A percentile compares a stretch with the other conserved stretches of the same genome.
Evolutionary conservation across 148 eudicot genomes (phyloP).

Genomic region (Spergularia bocconei): DNA sequence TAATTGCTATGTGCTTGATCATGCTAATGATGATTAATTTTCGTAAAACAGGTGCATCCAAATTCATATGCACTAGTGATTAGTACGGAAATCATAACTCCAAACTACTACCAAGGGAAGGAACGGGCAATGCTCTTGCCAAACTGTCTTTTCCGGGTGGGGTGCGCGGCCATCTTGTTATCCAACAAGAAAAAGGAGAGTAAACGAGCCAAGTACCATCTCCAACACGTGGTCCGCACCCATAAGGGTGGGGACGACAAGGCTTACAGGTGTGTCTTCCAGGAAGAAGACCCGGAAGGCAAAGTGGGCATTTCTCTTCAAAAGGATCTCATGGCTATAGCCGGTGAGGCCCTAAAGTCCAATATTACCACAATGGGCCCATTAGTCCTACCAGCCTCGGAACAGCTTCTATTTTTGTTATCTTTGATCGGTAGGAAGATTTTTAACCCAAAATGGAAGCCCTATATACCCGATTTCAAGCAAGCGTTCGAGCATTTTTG

Average conservation of each 20-base stretch:
- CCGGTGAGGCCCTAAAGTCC: slow-evolving; percentile 66
- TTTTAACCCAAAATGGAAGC: slow-evolving; percentile 62
- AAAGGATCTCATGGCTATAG: slow-evolving; percentile 70
- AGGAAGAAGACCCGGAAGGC: slow-evolving; percentile 62
- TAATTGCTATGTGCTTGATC: not conserved
- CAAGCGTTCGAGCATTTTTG: slow-evolving; percentile 79
- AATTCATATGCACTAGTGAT: slow-evolving; percentile 61
- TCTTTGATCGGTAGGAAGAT: slow-evolving; percentile 62
- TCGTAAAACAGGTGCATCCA: slow-evolving; percentile 32
- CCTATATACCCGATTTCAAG: slow-evolving; percentile 75
- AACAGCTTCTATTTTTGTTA: slow-evolving; percentile 64
- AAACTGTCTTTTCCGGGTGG: slow-evolving; percentile 71
- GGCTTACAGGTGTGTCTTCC: slow-evolving; percentile 51
- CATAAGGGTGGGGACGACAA: slow-evolving; percentile 68
- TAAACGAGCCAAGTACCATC: slow-evolving; percentile 30
- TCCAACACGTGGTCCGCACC: slow-evolving; percentile 63
- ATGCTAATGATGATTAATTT: not conserved
- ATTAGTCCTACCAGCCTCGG: slow-evolving; percentile 63
- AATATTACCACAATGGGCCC: slow-evolving; percentile 79
- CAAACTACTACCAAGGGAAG: slow-evolving; percentile 63
- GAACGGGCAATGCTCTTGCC: slow-evolving; percentile 76
- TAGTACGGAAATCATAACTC: slow-evolving; percentile 73
- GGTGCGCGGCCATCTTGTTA: slow-evolving; percentile 34
- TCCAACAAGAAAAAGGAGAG: slow-evolving; percentile 30
- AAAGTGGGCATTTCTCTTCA: slow-evolving; percentile 55